phyloP scores from a whole-genome alignment of 345 rosid genomes.

The Rhodomyrtus tomentosa region DNA sequence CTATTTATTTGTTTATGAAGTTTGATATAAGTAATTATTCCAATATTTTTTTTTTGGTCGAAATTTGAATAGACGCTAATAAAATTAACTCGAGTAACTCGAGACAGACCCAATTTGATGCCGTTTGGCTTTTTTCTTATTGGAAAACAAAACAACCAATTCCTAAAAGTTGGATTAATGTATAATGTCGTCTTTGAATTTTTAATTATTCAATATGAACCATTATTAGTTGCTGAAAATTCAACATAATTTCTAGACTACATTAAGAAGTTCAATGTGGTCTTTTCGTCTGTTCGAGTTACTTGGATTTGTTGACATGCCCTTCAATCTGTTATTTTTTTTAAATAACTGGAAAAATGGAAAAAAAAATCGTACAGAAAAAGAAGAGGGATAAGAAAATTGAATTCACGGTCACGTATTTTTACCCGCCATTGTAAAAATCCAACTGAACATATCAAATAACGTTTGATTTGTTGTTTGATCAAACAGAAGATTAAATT shows the following conservation, averaged over 20 bases:
- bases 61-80: not conserved
- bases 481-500: not conserved
- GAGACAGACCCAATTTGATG: not conserved
- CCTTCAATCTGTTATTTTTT: not conserved
- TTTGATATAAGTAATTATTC: not conserved
- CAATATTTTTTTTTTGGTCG: too few relatives aligned
- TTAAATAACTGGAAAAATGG: not conserved
- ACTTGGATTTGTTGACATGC: not conserved
- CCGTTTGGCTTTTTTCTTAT: not conserved
- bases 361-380: not conserved
- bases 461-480: not conserved
- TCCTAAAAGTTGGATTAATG: not conserved
- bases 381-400: not conserved
- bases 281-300: not conserved
- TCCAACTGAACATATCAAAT: not conserved
- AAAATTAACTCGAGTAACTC: not conserved
- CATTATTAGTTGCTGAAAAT: not conserved
- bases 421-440: not conserved
- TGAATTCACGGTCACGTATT: not conserved
- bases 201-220: not conserved
- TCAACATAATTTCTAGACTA: not conserved
- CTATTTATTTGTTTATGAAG: not conserved
- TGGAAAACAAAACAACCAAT: not conserved
- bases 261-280: not conserved
- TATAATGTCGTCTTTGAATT: not conserved